Evolutionary conservation across 495 filamentous ascomycete genomes (phyloP).

Genomic region (Podospora bellae-mahoneyi): DNA sequence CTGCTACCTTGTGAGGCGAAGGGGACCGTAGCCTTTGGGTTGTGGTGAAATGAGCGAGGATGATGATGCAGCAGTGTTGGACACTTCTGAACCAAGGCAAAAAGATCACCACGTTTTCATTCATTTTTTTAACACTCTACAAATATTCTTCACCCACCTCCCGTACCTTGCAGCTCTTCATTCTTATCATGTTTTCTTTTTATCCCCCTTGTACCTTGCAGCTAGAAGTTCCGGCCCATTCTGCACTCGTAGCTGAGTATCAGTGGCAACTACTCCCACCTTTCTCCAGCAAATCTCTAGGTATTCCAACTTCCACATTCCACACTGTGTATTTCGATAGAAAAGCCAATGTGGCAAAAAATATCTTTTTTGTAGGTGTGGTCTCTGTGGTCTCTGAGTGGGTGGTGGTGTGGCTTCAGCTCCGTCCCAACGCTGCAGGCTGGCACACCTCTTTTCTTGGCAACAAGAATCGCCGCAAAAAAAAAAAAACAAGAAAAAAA

Average conservation of each 20-base stretch:
- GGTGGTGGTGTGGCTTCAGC: neutral
- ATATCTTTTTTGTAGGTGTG: neutral
- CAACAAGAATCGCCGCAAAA: neutral
- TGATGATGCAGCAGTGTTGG: neutral
- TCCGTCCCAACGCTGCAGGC: neutral
- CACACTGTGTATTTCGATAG: too few species aligned
- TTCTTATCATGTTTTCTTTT: too few species aligned
- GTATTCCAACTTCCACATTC: too few species aligned
- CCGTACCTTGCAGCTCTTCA: neutral
- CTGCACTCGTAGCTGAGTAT: too few species aligned
- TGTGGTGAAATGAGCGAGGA: neutral
- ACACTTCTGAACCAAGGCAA: neutral
- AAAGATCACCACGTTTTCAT: neutral
- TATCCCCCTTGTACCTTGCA: too few species aligned
- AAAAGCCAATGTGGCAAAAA: neutral
- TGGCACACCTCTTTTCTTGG: neutral
- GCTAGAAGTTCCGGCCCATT: too few species aligned
- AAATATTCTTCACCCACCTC: neutral
- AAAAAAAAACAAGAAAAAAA: neutral
- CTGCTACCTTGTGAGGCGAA: neutral
- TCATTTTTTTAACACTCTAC: neutral
- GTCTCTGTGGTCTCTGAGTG: neutral
- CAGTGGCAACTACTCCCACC: too few species aligned
- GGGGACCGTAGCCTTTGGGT: too few species aligned
- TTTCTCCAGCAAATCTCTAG: too few species aligned